Percentiles rank a stretch among this genome's conserved stretches.
phyloP scores from a whole-genome alignment of 2,329 filamentous ascomycete species.

The Aspergillus proliferans region DNA sequence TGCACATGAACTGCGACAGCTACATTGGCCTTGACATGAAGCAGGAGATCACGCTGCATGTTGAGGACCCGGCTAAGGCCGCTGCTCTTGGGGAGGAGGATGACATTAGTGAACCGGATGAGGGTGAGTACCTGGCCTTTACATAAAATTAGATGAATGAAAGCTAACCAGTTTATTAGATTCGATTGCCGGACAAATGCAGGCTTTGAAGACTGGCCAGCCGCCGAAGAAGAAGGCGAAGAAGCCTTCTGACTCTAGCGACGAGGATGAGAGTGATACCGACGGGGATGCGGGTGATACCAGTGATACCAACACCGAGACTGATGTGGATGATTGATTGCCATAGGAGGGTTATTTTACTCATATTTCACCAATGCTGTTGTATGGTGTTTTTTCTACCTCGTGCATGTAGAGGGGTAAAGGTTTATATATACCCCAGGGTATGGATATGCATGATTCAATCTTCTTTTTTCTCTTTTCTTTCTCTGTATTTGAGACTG shows the following conservation, averaged over 20 bases:
- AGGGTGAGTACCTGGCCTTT: slow-evolving; percentile 60
- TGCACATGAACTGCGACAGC: slow-evolving; percentile 90
- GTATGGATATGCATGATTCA: not conserved
- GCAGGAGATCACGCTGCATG: slow-evolving; percentile 79
- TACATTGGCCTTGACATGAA: slow-evolving; percentile 93
- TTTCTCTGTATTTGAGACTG: no score
- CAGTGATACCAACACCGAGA: slow-evolving; percentile 62
- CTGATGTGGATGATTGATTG: slow-evolving; percentile 64
- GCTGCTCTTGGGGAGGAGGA: slow-evolving; percentile 75
- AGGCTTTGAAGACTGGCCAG: slow-evolving; percentile 67
- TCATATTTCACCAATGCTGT: not conserved
- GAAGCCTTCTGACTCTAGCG: slow-evolving; percentile 50
- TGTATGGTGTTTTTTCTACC: not conserved
- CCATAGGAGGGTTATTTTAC: not conserved
- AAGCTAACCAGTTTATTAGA: slow-evolving; percentile 47
- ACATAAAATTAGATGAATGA: slow-evolving; percentile 17
- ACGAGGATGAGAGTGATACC: slow-evolving; percentile 56
- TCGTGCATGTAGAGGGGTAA: not conserved
- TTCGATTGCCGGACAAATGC: slow-evolving; percentile 86
- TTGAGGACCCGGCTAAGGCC: slow-evolving; percentile 84
- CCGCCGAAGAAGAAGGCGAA: slow-evolving; percentile 54
- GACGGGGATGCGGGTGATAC: slow-evolving; percentile 56
- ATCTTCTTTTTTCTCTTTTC: not conserved
- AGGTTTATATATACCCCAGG: not conserved
- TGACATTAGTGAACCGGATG: slow-evolving; percentile 95